Conservation (phyloP, 176 grass and related monocot genomes). For the Calamus simplicifolius region DNA sequence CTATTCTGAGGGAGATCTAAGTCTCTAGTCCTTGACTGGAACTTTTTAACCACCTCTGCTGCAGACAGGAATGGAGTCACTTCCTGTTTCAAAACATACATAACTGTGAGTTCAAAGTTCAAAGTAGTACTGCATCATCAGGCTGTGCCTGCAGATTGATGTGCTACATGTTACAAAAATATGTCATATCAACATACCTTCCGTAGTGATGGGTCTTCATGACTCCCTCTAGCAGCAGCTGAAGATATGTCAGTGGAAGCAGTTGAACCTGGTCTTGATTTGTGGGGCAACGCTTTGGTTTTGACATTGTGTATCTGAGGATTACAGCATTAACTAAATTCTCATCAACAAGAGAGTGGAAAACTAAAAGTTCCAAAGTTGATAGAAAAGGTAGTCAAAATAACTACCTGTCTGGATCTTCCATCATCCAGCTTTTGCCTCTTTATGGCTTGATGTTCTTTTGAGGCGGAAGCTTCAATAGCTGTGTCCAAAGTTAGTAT, state of each 20-base stretch:
- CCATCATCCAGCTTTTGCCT: constrained; percentile 84
- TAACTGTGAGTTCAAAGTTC: constrained; percentile 3
- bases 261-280: constrained; percentile 40
- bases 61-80: constrained; percentile 53
- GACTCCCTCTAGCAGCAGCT: constrained; percentile 23
- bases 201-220: constrained; percentile 11
- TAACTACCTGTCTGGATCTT: constrained; percentile 61
- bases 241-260: constrained; percentile 23
- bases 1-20: constrained; percentile 28
- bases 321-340: constrained; percentile 6
- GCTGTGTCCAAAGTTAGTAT: constrained; percentile 6
- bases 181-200: constrained; percentile 38
- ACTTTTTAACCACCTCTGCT: constrained; percentile 84
- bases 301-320: constrained; percentile 77
- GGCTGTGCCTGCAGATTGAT: no score
- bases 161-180: no score
- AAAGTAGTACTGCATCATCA: no score
- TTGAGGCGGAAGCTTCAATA: constrained; percentile 33
- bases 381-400: background rate
- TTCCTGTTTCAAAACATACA: constrained; percentile 30
- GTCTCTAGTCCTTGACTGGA: constrained; percentile 76
- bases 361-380: background rate
- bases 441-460: constrained; percentile 68
- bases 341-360: background rate
- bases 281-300: constrained; percentile 50